These are phyloP conservation scores for Pseudogymnoascus sp. DNA, from an alignment of 2,329 filamentous ascomycete species.

Conservation along the genomic window DNA sequence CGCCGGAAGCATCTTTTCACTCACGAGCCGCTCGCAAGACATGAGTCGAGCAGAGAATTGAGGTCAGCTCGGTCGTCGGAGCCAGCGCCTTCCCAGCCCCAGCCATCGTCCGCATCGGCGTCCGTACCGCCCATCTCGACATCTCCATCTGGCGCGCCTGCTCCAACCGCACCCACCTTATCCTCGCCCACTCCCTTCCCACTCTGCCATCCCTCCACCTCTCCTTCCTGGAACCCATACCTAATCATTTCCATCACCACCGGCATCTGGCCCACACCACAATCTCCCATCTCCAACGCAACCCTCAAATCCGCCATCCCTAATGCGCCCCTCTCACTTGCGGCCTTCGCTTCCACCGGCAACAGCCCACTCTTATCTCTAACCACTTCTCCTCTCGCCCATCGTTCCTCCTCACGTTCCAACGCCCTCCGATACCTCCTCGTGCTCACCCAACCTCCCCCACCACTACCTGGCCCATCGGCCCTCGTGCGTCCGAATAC, in stretches of 20 bases:
- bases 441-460: slow-evolving; percentile 68
- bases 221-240: slow-evolving; percentile 66
- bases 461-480: slow-evolving; percentile 57
- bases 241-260: slow-evolving; percentile 63
- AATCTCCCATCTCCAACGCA: slow-evolving; percentile 67
- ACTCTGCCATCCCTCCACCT: slow-evolving; percentile 56
- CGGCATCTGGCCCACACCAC: slow-evolving; percentile 69
- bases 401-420: slow-evolving; percentile 65
- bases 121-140: slow-evolving; percentile 17
- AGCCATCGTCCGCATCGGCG: slow-evolving; percentile 52
- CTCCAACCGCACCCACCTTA: slow-evolving; percentile 32
- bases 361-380: slow-evolving; percentile 71
- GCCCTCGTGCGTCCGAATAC: slow-evolving; percentile 57
- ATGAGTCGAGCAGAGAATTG: slow-evolving; percentile 42
- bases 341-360: slow-evolving; percentile 72
- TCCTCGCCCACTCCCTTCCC: slow-evolving; percentile 16
- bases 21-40: slow-evolving; percentile 4
- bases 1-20: not conserved
- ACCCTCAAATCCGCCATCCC: slow-evolving; percentile 72
- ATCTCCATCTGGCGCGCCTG: slow-evolving; percentile 45
- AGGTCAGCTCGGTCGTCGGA: slow-evolving; percentile 43
- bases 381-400: slow-evolving; percentile 63
- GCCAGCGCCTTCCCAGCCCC: slow-evolving; percentile 57
- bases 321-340: slow-evolving; percentile 62
- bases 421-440: slow-evolving; percentile 69